A percentile compares a stretch with the other conserved stretches of the same genome.
These are phyloP conservation scores for Cadophora sp. DNA, from an alignment of 2,329 filamentous ascomycete species.

Conservation along the genomic window DNA sequence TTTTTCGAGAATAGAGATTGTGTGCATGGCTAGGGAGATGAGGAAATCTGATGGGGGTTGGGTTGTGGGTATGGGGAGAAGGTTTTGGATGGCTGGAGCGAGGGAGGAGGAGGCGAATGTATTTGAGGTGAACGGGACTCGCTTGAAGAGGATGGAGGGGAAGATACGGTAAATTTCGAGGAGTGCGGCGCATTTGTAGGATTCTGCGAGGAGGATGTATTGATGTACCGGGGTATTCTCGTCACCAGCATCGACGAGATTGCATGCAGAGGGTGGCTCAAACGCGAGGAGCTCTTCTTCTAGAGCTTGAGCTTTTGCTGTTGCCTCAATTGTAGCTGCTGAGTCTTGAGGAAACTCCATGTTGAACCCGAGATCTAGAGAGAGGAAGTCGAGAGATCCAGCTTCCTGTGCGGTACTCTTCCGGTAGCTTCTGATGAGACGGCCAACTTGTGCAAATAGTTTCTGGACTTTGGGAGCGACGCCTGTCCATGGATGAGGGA, in stretches of 20 bases:
- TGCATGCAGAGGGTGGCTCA: constrained; percentile 33
- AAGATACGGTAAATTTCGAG: constrained; percentile 42
- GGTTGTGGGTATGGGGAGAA: constrained; percentile 28
- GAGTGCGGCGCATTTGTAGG: constrained; percentile 39
- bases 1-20: constrained; percentile 39
- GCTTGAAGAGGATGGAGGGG: constrained; percentile 34
- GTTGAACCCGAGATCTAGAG: constrained; percentile 37
- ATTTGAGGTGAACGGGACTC: constrained; percentile 30
- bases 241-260: constrained; percentile 42
- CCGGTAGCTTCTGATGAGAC: constrained; percentile 40
- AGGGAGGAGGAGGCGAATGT: constrained; percentile 21
- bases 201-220: constrained; percentile 42
- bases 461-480: constrained; percentile 40
- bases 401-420: constrained; percentile 33
- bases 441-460: constrained; percentile 41
- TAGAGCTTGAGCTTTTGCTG: constrained; percentile 33
- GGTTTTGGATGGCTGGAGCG: constrained; percentile 10
- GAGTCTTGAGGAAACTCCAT: constrained; percentile 31
- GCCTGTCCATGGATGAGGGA: constrained; percentile 44
- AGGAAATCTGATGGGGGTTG: constrained; percentile 39
- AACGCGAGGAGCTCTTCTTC: constrained; percentile 41
- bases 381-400: constrained; percentile 33
- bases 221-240: constrained; percentile 43
- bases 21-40: constrained; percentile 40
- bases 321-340: constrained; percentile 31